Conservation (phyloP, 495 filamentous ascomycete genomes). For the Daldinia bambusicola region DNA sequence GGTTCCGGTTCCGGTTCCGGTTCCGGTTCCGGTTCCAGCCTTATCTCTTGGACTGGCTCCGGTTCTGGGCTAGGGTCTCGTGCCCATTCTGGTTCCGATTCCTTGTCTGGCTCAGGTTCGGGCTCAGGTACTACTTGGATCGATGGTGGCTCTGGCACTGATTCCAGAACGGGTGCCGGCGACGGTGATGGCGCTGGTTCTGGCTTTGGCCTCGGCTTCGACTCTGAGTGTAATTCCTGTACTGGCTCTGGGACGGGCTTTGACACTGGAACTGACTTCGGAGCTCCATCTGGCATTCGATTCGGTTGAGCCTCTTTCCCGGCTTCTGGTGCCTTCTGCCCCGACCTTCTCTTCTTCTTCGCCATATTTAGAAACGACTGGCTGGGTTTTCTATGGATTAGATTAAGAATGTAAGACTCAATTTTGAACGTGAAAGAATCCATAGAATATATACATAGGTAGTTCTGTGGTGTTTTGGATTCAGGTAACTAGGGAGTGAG, state of each 20-base stretch:
- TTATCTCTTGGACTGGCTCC: not conserved
- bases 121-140: not conserved
- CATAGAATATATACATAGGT: constrained; percentile 25
- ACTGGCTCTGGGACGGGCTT: constrained; percentile 5
- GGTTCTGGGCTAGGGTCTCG: not conserved
- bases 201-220: not conserved
- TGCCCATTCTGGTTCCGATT: not conserved
- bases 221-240: constrained; percentile 1
- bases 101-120: not conserved
- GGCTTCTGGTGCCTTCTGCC: not conserved
- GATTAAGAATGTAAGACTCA: constrained; percentile 13
- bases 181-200: not conserved
- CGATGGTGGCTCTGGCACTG: not conserved
- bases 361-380: constrained; percentile 25
- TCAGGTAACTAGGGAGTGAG: not conserved
- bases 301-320: not conserved
- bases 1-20: not conserved
- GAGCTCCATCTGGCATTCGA: not conserved
- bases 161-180: not conserved
- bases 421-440: constrained; percentile 11
- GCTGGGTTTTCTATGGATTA: constrained; percentile 12
- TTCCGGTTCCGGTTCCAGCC: not conserved
- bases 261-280: not conserved
- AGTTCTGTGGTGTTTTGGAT: constrained; percentile 13
- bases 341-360: constrained; percentile 31